Conservation (phyloP, 2,329 filamentous ascomycete species). For the Neurospora crassa region DNA sequence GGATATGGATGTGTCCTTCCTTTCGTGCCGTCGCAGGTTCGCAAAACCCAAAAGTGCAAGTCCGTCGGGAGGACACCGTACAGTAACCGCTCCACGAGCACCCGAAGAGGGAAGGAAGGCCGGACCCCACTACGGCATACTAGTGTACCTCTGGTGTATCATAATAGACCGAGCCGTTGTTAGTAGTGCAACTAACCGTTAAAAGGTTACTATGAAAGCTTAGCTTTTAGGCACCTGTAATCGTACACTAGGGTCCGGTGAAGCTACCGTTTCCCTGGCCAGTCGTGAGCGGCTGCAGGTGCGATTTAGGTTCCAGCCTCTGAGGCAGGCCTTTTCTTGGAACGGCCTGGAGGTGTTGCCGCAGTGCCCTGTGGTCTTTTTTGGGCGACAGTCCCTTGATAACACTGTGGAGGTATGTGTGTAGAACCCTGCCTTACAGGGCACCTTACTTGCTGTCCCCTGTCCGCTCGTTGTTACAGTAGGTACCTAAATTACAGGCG, state of each 20-base stretch:
- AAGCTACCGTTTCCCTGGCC: not conserved
- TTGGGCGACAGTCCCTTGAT: not conserved
- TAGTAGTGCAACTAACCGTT: not conserved
- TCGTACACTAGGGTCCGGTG: not conserved
- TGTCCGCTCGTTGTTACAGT: not conserved
- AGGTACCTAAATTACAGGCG: not conserved
- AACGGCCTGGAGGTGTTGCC: not conserved
- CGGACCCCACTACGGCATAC: too few relatives aligned
- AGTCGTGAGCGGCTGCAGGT: not conserved
- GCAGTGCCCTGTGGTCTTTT: not conserved
- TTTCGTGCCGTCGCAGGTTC: not conserved
- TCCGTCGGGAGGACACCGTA: not conserved
- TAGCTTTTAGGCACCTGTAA: not conserved
- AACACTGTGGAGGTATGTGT: too few relatives aligned
- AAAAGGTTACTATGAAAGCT: not conserved
- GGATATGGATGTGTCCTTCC: not conserved
- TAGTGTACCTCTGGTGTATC: not conserved
- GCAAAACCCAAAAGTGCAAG: not conserved
- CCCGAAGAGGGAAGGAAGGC: not conserved
- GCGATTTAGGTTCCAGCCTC: not conserved
- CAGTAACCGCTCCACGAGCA: not conserved
- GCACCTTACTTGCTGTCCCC: not conserved
- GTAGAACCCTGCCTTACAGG: not conserved
- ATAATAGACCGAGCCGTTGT: not conserved
- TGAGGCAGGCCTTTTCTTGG: not conserved